Percentiles rank a stretch among this genome's conserved stretches.
These are phyloP conservation scores for Sporothrix curviconia DNA, from an alignment of 2,329 filamentous ascomycete genomes.

Conservation along the genomic window DNA sequence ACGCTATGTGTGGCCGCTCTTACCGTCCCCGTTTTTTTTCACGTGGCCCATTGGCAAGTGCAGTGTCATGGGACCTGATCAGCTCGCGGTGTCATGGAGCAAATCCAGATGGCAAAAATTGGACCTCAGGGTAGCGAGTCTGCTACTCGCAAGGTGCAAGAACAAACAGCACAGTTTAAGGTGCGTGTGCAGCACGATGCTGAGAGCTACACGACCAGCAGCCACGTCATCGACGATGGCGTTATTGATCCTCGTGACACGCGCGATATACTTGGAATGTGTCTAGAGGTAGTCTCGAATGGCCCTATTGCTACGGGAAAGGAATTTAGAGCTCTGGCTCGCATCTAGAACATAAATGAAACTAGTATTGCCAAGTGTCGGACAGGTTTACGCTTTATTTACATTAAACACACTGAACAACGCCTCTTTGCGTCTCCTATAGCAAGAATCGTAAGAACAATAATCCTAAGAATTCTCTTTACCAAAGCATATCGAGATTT, in stretches of 20 bases:
- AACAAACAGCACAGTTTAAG: conserved; percentile 35
- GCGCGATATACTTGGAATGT: conserved; percentile 6
- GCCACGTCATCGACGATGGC: conserved; percentile 10
- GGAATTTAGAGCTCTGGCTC: background rate
- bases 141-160: conserved; percentile 39
- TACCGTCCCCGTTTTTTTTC: conserved; percentile 39
- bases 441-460: too few relatives aligned
- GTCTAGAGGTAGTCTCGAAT: conserved; percentile 15
- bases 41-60: conserved; percentile 34
- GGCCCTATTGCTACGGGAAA: background rate
- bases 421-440: too few relatives aligned
- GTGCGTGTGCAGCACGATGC: conserved; percentile 24
- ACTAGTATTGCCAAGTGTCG: too few relatives aligned
- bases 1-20: conserved; percentile 39
- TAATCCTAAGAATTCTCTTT: too few relatives aligned
- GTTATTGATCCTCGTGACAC: conserved; percentile 10
- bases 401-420: too few relatives aligned
- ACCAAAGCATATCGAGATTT: too few relatives aligned
- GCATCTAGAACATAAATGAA: background rate
- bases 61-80: conserved; percentile 36
- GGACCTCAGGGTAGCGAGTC: background rate
- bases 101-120: conserved; percentile 1
- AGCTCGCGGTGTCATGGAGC: conserved; percentile 37
- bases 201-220: conserved; percentile 53
- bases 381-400: too few relatives aligned